A percentile compares a stretch with the other conserved stretches of the same genome.
phyloP scores from a whole-genome alignment of 352 stramenopile species.

The Pythium sukuiense region DNA sequence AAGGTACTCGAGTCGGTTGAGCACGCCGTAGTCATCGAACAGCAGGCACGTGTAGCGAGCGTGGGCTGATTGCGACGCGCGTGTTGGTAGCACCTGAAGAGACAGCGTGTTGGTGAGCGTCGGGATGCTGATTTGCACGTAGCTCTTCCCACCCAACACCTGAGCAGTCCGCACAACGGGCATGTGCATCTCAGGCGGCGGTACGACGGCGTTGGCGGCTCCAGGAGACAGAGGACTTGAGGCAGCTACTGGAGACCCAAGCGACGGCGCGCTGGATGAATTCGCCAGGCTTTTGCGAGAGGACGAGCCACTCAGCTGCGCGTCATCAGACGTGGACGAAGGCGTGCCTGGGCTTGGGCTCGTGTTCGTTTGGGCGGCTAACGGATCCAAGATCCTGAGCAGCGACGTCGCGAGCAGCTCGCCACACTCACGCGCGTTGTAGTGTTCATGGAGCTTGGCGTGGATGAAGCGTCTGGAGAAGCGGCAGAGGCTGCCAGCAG shows the following conservation, averaged over 20 bases:
- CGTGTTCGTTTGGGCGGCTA: conserved; percentile 5
- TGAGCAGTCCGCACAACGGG: conserved; percentile 50
- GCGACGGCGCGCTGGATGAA: conserved; percentile 19
- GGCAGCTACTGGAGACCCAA: neutral
- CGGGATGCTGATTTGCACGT: conserved; percentile 75
- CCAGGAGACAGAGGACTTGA: neutral
- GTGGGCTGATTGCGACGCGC: conserved; percentile 24
- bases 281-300: conserved; percentile 18
- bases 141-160: conserved; percentile 53
- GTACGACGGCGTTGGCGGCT: conserved; percentile 30
- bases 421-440: conserved; percentile 76
- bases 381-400: conserved; percentile 66
- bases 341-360: neutral
- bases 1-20: conserved; percentile 73
- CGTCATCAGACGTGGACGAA: conserved; percentile 5
- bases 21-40: conserved; percentile 76
- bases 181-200: conserved; percentile 70
- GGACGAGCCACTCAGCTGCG: neutral
- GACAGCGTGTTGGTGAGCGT: conserved; percentile 65
- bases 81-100: conserved; percentile 59
- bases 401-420: conserved; percentile 65
- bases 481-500: conserved; percentile 63
- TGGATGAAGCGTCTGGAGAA: conserved; percentile 85
- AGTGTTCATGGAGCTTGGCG: conserved; percentile 72
- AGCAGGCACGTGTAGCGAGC: conserved; percentile 65